Base-by-base conservation (phyloP, 805 yeast species). In the Candida andamanensis region DNA sequence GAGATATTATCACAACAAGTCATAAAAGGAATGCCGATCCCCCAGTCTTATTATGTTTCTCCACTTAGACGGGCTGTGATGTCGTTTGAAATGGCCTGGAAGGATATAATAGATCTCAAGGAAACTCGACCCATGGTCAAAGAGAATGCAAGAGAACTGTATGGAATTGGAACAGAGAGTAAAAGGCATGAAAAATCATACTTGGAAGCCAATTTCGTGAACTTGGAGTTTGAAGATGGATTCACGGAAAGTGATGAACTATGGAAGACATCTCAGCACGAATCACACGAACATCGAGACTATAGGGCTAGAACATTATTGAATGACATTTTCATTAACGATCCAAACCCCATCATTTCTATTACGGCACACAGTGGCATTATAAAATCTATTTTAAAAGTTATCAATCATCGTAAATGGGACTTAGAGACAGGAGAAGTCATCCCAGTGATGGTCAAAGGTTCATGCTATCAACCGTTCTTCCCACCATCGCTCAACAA, bases 101-200 rank as follows among this genome's bases (percentile, higher is more conserved):
- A 25, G 4, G 28, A 23, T 8, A 26, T 46, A 18, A 26, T 52
- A 35, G 31, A 54, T 26, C 48, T 52, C 5, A 17, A 21, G 3
- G 38, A 44, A 12, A 17, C 18, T 4, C 21, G 25, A 16, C 58
- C 61, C 1, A 23, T 40, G 6, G 50, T 58, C 14, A 55, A 50
- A 30, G 63, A 58, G 32, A 23, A 31, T 23, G 50, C 54, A 1
- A 37, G 65, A 26, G 65, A 58, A 35, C 52, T 56, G 4, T 58
- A 56, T 34, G 65, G 65, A 2, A 47, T 58, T 13, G 52, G 54
- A 3, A 54, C 62, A 2, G 46, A 44, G 15, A 54, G 60, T 29
- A 39, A 50, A 37, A 44, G 62, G 26, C 63, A 58, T 34, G 22
- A 37, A 24, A 41, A 44, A 21, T 23, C 39, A 4, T 56, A 47